Evolutionary conservation across 331 rosid genomes (phyloP), one percentile per base, ranked within the genome.

Genomic region (Cucumis variabilis): DNA sequence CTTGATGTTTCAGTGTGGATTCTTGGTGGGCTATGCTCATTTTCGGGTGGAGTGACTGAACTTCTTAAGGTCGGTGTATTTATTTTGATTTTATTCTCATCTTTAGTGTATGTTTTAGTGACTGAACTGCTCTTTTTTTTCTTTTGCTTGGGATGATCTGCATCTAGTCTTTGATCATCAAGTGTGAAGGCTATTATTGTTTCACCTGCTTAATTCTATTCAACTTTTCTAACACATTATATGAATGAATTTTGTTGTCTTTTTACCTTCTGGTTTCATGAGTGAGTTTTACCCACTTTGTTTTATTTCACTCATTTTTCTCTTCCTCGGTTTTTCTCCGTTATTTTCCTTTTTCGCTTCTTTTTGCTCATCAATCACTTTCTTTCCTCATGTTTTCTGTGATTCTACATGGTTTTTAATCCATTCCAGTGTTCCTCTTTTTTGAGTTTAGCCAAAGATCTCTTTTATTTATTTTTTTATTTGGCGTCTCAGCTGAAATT

Each of bases 101-200:
- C n/a, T n/a, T n/a, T n/a, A n/a, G n/a, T n/a, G n/a, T n/a, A n/a
- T n/a, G n/a, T n/a, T n/a, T 37, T 19, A 37, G 76, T n/a, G n/a
- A n/a, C n/a, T n/a, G n/a, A n/a, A n/a, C n/a, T n/a, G n/a, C n/a
- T n/a, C n/a, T n/a, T n/a, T n/a, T n/a, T 62, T 51, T 51, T 11
- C n/a, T 51, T 12, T 4, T 5, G 58, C 3, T 11, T n/a, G 28
- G 37, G 73, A 16, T n/a, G 69, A 60, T 83, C 87, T 67, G 33
- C 65, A 33, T 41, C 60, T 65, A 70, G 14, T 68, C 86, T 44
- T 90, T n/a, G n/a, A n/a, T 71, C 76, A 71, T 55, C 77, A 55
- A 23, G n/a, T n/a, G n/a, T n/a, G n/a, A n/a, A n/a, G n/a, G n/a
- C n/a, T n/a, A n/a, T n/a, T n/a, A n/a, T n/a, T n/a, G n/a, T n/a